Percentiles rank a stretch among this genome's conserved stretches.
Conservation (phyloP, 176 grass and related monocot species). For the Carex kokanica region DNA sequence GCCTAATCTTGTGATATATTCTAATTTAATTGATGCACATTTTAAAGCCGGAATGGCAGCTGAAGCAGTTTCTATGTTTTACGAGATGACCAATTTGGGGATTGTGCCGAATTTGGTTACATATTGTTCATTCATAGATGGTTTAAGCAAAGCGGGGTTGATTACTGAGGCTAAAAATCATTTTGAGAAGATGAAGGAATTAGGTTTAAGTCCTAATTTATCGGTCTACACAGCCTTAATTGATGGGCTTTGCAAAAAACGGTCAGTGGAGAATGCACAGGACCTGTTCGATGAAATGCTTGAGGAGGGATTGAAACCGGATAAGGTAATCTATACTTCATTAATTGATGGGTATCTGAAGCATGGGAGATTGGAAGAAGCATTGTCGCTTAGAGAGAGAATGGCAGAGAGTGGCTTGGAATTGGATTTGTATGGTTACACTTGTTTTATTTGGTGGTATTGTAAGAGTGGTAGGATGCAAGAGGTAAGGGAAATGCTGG, state of each 20-base stretch:
- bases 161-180: constrained; percentile 53
- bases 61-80: constrained; percentile 62
- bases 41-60: constrained; percentile 75
- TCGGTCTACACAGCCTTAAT: constrained; percentile 64
- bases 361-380: constrained; percentile 65
- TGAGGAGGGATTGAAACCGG: constrained; percentile 45
- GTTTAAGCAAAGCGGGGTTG: constrained; percentile 75
- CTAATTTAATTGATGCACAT: constrained; percentile 74
- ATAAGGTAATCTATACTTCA: constrained; percentile 83
- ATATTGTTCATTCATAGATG: constrained; percentile 83
- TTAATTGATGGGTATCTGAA: constrained; percentile 83
- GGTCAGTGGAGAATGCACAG: constrained; percentile 50
- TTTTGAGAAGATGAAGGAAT: constrained; percentile 75
- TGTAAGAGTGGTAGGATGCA: constrained; percentile 72
- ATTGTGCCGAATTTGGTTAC: constrained; percentile 63
- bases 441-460: constrained; percentile 78
- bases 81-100: constrained; percentile 53
- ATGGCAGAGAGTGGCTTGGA: constrained; percentile 77
- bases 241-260: constrained; percentile 84
- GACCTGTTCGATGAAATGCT: constrained; percentile 73
- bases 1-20: constrained; percentile 85
- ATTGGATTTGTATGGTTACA: constrained; percentile 78
- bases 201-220: constrained; percentile 63
- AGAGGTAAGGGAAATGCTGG: constrained; percentile 68
- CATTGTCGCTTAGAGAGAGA: constrained; percentile 57